phyloP scores from a whole-genome alignment of 768 basidiomycete genomes.

The Podaxis pistillaris region DNA sequence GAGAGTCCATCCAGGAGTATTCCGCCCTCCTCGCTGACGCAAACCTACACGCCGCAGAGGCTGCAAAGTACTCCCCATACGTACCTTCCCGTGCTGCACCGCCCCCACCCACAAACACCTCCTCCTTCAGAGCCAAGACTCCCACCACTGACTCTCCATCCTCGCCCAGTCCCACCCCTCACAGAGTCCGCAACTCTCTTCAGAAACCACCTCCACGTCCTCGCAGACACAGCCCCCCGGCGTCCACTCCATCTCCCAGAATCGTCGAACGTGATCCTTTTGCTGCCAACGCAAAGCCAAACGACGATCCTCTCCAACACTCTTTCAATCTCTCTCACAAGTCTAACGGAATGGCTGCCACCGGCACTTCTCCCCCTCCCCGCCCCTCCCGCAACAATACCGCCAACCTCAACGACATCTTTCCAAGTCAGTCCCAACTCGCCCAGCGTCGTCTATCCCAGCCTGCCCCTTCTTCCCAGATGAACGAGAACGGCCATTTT shows the following conservation, averaged over 20 bases:
- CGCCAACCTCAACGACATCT: slow-evolving; percentile 74
- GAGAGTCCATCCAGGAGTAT: slow-evolving; percentile 78
- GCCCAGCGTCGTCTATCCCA: slow-evolving; percentile 52
- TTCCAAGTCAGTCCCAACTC: slow-evolving; percentile 40
- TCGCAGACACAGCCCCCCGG: slow-evolving; percentile 52
- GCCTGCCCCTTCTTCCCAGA: slow-evolving; percentile 32
- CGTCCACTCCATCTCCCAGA: slow-evolving; percentile 32
- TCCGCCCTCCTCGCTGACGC: slow-evolving; percentile 67
- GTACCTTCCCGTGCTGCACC: slow-evolving; percentile 39
- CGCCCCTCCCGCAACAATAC: slow-evolving; percentile 86
- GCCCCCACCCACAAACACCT: slow-evolving; percentile 25
- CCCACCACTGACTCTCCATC: slow-evolving; percentile 42
- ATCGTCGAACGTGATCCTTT: slow-evolving; percentile 59
- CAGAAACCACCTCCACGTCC: slow-evolving; percentile 58
- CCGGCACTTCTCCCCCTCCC: slow-evolving; percentile 59
- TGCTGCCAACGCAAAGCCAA: slow-evolving; percentile 37
- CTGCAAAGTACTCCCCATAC: slow-evolving; percentile 36
- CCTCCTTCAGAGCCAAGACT: slow-evolving; percentile 44
- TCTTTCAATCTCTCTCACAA: slow-evolving; percentile 28
- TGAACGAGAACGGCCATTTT: slow-evolving; percentile 37
- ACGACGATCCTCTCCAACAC: slow-evolving; percentile 21
- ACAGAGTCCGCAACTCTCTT: slow-evolving; percentile 51
- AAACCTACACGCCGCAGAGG: slow-evolving; percentile 53
- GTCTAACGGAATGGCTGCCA: slow-evolving; percentile 34
- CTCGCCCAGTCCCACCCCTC: slow-evolving; percentile 28